phyloP scores from a whole-genome alignment of 192 early-diverging fungal genomes.

The Entophlyctis helioformis region DNA sequence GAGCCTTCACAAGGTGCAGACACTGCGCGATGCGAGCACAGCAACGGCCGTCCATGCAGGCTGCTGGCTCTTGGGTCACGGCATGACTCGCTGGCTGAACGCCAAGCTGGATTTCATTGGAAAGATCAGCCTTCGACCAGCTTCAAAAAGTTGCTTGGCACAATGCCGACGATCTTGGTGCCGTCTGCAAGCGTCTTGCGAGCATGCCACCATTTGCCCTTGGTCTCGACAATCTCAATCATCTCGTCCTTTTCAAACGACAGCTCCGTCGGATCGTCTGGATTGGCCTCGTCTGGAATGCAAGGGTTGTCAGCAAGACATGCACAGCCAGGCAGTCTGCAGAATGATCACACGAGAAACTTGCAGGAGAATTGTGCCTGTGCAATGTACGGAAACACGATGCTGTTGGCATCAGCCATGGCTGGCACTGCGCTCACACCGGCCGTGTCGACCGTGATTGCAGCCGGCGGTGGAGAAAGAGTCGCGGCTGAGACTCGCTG shows the following conservation, averaged over 20 bases:
- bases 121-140: neutral
- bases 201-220: slow-evolving; percentile 98
- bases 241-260: slow-evolving; percentile 79
- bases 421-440: too few relatives aligned
- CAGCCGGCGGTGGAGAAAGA: neutral
- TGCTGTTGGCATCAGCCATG: slow-evolving; percentile 4
- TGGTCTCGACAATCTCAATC: slow-evolving; percentile 75
- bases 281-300: slow-evolving; percentile 70
- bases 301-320: neutral
- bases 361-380: neutral
- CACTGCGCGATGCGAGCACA: too few relatives aligned
- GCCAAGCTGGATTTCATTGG: too few relatives aligned
- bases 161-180: slow-evolving; percentile 60
- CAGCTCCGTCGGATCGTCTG: slow-evolving; percentile 83
- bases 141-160: slow-evolving; percentile 72
- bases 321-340: neutral
- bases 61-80: too few relatives aligned
- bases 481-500: neutral
- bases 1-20: too few relatives aligned
- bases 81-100: too few relatives aligned
- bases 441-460: neutral
- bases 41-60: too few relatives aligned
- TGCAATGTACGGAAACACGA: slow-evolving; percentile 9
- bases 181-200: slow-evolving; percentile 55
- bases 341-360: neutral